Evolutionary conservation across 1,284 basidiomycete species (phyloP).

Genomic region (Ceratobasidium sp.): DNA sequence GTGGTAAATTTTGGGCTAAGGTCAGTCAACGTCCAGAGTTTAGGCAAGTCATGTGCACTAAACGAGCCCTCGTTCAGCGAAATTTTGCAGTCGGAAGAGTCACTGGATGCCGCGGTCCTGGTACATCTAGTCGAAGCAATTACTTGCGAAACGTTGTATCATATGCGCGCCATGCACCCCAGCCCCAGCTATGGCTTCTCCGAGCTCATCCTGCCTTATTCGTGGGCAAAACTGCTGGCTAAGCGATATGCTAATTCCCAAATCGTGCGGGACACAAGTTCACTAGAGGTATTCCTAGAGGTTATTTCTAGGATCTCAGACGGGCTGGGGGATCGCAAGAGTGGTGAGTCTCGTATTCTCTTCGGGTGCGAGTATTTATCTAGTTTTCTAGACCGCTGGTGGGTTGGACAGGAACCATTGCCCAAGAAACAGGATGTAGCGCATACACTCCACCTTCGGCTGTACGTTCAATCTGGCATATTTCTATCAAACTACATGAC

Average conservation of each 20-base stretch:
- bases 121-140: constrained; percentile 16
- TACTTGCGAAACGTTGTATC: constrained; percentile 10
- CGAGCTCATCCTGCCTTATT: constrained; percentile 11
- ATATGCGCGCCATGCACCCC: neutral
- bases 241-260: neutral
- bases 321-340: neutral
- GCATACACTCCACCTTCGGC: neutral
- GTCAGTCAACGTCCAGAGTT: neutral
- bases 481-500: neutral
- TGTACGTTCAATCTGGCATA: neutral
- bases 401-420: neutral
- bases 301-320: constrained; percentile 6
- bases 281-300: neutral
- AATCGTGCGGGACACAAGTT: neutral
- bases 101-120: constrained; percentile 10
- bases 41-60: neutral
- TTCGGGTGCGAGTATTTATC: neutral
- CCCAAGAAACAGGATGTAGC: neutral
- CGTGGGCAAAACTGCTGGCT: constrained; percentile 15
- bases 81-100: neutral
- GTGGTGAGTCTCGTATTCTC: neutral
- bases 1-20: neutral
- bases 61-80: neutral
- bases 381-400: neutral
- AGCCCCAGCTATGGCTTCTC: neutral